A percentile compares a stretch with the other conserved stretches of the same genome.
These are phyloP conservation scores for Scheffersomyces coipomensis DNA, from an alignment of 805 yeast species.

Conservation along the genomic window DNA sequence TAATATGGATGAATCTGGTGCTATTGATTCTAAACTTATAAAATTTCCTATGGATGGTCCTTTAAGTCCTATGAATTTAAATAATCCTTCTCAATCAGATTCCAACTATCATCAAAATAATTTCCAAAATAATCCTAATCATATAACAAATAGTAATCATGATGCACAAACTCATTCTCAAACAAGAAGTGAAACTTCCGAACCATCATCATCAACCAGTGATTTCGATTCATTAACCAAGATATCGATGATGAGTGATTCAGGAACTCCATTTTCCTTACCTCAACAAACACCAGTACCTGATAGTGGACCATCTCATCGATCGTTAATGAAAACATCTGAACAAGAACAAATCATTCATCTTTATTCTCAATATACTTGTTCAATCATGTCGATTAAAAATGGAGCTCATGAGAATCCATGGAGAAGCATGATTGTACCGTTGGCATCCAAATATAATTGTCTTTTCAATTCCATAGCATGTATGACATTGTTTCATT, in stretches of 20 bases:
- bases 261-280: background rate
- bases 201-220: background rate
- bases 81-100: conserved; percentile 2
- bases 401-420: conserved; percentile 68
- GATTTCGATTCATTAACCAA: background rate
- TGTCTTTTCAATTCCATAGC: conserved; percentile 63
- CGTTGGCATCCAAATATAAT: conserved; percentile 53
- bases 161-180: background rate
- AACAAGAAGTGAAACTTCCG: background rate
- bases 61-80: conserved; percentile 23
- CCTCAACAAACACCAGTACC: background rate
- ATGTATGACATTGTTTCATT: conserved; percentile 65
- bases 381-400: conserved; percentile 57
- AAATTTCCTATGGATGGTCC: conserved; percentile 21
- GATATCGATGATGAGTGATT: background rate
- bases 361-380: conserved; percentile 35
- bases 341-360: conserved; percentile 36
- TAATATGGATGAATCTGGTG: conserved; percentile 20
- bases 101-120: background rate
- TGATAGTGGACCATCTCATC: conserved; percentile 2
- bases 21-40: conserved; percentile 8
- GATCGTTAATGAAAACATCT: conserved; percentile 19
- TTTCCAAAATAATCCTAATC: background rate
- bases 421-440: conserved; percentile 59
- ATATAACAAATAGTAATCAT: background rate